Evolutionary conservation across 805 yeast genomes (phyloP).

Genomic region (Candida alai): DNA sequence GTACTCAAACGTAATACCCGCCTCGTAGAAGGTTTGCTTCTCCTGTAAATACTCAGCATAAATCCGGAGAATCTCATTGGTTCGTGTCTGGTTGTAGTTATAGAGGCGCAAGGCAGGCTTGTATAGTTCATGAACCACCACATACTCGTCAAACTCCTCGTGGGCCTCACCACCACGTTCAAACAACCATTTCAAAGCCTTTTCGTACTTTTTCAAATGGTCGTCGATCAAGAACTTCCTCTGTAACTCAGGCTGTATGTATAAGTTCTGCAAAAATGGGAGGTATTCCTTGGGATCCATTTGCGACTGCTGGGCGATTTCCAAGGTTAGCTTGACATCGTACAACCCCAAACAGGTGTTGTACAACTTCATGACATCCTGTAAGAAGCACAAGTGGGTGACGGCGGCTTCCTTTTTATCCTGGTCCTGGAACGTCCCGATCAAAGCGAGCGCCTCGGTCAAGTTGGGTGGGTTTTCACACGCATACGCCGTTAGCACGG

Average conservation of each 20-base stretch:
- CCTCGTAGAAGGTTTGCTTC: conserved; percentile 59
- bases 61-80: conserved; percentile 48
- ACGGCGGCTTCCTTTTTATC: conserved; percentile 54
- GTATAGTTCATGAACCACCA: conserved; percentile 66
- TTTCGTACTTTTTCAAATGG: conserved; percentile 59
- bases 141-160: conserved; percentile 64
- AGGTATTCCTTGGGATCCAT: conserved; percentile 96
- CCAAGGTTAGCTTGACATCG: conserved; percentile 73
- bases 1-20: conserved; percentile 76
- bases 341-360: conserved; percentile 77
- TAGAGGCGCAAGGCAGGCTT: conserved; percentile 62
- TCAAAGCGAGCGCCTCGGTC: conserved; percentile 64
- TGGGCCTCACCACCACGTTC: conserved; percentile 37
- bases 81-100: conserved; percentile 51
- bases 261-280: conserved; percentile 82
- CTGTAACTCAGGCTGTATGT: conserved; percentile 62
- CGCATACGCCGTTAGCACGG: conserved; percentile 86
- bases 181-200: conserved; percentile 65
- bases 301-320: conserved; percentile 93
- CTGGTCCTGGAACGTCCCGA: conserved; percentile 47
- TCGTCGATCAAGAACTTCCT: conserved; percentile 77
- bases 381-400: conserved; percentile 83
- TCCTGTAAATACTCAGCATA: conserved; percentile 63
- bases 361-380: conserved; percentile 82
- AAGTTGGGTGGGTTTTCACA: conserved; percentile 87